Conservation (phyloP, 768 basidiomycete genomes). For the Russula lepida region DNA sequence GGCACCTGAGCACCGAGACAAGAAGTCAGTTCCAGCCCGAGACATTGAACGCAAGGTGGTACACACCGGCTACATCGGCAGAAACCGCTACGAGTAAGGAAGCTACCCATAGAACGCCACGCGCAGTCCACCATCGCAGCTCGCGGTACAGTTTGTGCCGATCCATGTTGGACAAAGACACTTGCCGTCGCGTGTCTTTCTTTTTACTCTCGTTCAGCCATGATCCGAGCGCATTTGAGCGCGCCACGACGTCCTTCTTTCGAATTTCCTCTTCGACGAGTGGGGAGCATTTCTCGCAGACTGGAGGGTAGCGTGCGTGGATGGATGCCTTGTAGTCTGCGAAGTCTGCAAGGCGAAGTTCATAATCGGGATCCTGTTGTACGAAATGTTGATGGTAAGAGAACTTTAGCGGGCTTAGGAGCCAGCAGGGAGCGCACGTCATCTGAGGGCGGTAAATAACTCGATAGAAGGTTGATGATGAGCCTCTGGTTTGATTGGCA, state of each 20-base stretch:
- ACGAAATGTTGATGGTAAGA: not conserved
- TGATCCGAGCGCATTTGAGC: constrained; percentile 62
- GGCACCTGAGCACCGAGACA: not conserved
- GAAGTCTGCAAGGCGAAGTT: constrained; percentile 49
- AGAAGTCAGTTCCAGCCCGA: not conserved
- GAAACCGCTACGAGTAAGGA: constrained; percentile 37
- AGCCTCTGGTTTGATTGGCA: constrained; percentile 93
- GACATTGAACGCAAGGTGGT: not conserved
- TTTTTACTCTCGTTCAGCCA: constrained; percentile 61
- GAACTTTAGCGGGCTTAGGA: not conserved
- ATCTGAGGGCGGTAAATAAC: constrained; percentile 69
- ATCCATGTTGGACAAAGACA: constrained; percentile 34
- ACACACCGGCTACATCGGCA: constrained; percentile 42
- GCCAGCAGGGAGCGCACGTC: constrained; percentile 42
- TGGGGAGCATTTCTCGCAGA: constrained; percentile 69
- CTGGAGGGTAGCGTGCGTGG: constrained; percentile 77
- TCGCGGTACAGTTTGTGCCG: constrained; percentile 41
- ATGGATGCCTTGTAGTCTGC: constrained; percentile 69
- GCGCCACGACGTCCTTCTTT: constrained; percentile 75
- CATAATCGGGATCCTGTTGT: constrained; percentile 63
- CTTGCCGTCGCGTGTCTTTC: constrained; percentile 47
- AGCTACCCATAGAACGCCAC: constrained; percentile 58
- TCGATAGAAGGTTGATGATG: constrained; percentile 76
- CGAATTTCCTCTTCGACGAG: constrained; percentile 76
- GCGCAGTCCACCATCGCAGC: constrained; percentile 56